phyloP scores from a whole-genome alignment of 1,284 basidiomycete genomes.

The Heterobasidion parviporum region DNA sequence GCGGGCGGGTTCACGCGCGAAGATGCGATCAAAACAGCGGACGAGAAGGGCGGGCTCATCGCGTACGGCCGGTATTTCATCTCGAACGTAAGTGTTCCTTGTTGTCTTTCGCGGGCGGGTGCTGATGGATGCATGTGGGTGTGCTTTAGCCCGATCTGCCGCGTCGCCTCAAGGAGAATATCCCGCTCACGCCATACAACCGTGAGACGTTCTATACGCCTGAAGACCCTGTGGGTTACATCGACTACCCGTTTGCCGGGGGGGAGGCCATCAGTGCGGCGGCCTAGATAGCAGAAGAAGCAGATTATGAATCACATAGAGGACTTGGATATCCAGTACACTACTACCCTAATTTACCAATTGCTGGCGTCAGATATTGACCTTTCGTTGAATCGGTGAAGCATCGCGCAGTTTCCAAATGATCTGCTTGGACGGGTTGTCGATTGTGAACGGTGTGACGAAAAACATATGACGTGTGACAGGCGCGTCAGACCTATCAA shows the following conservation, averaged over 20 bases:
- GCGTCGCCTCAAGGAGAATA: conserved; percentile 18
- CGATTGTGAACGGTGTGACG: background rate
- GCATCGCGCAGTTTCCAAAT: no score
- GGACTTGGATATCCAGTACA: no score
- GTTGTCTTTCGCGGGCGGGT: background rate
- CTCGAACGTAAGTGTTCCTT: conserved; percentile 23
- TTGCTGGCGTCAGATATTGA: no score
- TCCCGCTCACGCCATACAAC: conserved; percentile 17
- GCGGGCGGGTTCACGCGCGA: conserved; percentile 25
- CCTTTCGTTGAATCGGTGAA: no score
- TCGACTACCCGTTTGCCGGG: conserved; percentile 19
- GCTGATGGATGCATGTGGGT: background rate
- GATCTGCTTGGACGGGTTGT: no score
- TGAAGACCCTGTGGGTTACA: conserved; percentile 15
- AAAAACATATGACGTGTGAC: background rate
- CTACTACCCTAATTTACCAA: no score
- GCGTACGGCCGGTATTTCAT: conserved; percentile 40
- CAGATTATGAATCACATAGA: no score
- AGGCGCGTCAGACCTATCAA: background rate
- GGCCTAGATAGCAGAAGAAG: no score
- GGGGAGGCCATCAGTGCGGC: background rate
- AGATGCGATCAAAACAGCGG: conserved; percentile 13
- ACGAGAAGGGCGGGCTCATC: conserved; percentile 25
- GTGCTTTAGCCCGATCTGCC: conserved; percentile 33
- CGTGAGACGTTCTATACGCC: conserved; percentile 16